Evolutionary conservation across 352 stramenopile species (phyloP).

Genomic region (Pythium angustatum): DNA sequence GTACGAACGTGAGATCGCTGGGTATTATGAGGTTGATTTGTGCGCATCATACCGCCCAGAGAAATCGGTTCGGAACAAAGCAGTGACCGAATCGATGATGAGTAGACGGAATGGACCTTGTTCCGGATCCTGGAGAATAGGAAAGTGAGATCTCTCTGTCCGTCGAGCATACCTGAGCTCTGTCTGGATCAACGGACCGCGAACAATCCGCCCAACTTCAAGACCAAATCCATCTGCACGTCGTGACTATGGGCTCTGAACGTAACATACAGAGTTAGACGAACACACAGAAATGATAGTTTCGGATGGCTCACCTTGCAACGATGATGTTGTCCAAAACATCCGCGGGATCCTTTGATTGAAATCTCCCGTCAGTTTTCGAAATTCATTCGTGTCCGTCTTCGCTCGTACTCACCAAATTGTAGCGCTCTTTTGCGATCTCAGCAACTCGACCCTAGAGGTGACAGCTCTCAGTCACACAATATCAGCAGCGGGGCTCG

Average conservation of each 20-base stretch:
- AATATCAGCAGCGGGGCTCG: no score
- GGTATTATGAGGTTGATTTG: neutral
- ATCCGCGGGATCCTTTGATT: neutral
- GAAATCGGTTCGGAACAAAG: conserved; percentile 81
- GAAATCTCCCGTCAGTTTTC: no score
- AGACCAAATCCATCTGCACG: conserved; percentile 87
- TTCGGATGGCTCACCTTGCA: conserved; percentile 51
- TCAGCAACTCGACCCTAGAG: conserved; percentile 72
- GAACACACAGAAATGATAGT: neutral
- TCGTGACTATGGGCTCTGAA: conserved; percentile 85
- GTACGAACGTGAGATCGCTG: neutral
- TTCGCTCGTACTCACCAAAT: conserved; percentile 40
- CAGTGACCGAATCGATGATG: conserved; percentile 87
- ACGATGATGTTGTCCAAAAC: conserved; percentile 95
- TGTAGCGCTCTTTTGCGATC: conserved; percentile 83
- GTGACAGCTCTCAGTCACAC: neutral
- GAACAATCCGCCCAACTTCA: conserved; percentile 69
- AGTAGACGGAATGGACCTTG: conserved; percentile 56
- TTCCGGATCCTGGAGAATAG: conserved; percentile 35
- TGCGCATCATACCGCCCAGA: conserved; percentile 39
- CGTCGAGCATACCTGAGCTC: neutral
- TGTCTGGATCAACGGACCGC: conserved; percentile 39
- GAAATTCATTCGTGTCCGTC: neutral
- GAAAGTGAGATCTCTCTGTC: neutral
- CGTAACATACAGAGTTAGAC: neutral